phyloP scores from a whole-genome alignment of 306 rosid species.

The Prinsepia uniflora region DNA sequence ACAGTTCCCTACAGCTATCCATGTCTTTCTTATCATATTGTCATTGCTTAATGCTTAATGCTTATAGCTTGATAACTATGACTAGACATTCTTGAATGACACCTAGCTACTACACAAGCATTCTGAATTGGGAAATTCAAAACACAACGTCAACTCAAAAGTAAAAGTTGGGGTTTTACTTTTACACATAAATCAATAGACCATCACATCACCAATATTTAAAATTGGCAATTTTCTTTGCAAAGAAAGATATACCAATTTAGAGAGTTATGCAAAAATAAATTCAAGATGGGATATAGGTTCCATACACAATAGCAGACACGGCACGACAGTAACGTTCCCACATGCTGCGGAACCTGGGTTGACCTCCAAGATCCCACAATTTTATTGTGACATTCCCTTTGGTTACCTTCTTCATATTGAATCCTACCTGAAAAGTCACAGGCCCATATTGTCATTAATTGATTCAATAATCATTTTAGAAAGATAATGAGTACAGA shows the following conservation, averaged over 20 bases:
- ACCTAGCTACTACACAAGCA: background rate
- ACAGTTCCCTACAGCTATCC: background rate
- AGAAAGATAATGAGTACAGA: background rate
- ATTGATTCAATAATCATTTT: conserved; percentile 5
- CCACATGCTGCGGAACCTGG: conserved; percentile 98
- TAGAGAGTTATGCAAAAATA: background rate
- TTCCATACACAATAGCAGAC: conserved; percentile 81
- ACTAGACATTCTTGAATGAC: background rate
- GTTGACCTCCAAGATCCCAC: conserved; percentile 99
- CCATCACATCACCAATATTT: background rate
- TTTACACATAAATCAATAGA: background rate
- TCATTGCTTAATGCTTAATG: background rate
- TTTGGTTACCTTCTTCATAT: conserved; percentile 88
- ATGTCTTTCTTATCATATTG: background rate
- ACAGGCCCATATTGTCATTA: conserved; percentile 2
- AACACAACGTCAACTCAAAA: background rate
- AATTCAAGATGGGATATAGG: conserved; percentile 20
- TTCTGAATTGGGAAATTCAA: background rate
- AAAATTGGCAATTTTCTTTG: background rate
- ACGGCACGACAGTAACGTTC: conserved; percentile 91
- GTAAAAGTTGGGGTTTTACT: background rate
- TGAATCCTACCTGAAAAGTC: conserved; percentile 78
- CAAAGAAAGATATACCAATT: background rate
- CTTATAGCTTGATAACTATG: too few relatives aligned
- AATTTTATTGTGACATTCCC: conserved; percentile 89